These are phyloP conservation scores for Hippophae tibetana DNA, from an alignment of 306 rosid species.

Conservation along the genomic window DNA sequence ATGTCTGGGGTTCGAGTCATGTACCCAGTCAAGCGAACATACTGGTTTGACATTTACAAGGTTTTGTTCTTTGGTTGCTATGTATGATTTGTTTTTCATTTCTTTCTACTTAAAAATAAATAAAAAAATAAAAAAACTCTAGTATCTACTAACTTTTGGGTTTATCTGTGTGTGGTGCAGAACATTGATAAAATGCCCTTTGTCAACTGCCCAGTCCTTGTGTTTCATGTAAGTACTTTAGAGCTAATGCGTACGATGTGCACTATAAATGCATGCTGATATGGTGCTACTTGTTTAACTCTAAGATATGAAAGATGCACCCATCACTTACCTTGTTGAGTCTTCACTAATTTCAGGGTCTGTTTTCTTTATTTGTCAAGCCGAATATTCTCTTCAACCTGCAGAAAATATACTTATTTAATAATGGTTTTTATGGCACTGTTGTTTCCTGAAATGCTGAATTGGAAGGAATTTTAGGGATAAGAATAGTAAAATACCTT, in stretches of 20 bases:
- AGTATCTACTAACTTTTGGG: constrained; percentile 7
- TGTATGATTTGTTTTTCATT: constrained; percentile 10
- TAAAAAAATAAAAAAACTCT: background rate
- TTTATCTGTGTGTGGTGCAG: constrained; percentile 43
- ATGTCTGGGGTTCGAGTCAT: constrained; percentile 91
- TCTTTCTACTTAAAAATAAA: background rate
- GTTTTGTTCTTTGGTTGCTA: constrained; percentile 23
- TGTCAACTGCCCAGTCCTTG: constrained; percentile 76
- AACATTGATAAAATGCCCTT: constrained; percentile 81
- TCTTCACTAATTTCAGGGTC: too few relatives aligned
- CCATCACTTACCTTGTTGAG: too few relatives aligned
- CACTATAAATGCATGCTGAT: too few relatives aligned
- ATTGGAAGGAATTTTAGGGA: background rate
- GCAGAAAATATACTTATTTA: too few relatives aligned
- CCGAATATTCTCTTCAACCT: too few relatives aligned
- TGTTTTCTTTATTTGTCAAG: too few relatives aligned
- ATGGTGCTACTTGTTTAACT: too few relatives aligned
- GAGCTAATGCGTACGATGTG: background rate
- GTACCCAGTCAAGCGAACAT: constrained; percentile 90
- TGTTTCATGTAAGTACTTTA: constrained; percentile 74
- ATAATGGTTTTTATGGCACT: too few relatives aligned
- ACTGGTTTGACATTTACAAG: constrained; percentile 98
- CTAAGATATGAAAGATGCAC: too few relatives aligned
- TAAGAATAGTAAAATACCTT: background rate
- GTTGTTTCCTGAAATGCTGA: background rate